Evolutionary conservation across 768 basidiomycete genomes (phyloP).

Genomic region (Gautieria morchelliformis): DNA sequence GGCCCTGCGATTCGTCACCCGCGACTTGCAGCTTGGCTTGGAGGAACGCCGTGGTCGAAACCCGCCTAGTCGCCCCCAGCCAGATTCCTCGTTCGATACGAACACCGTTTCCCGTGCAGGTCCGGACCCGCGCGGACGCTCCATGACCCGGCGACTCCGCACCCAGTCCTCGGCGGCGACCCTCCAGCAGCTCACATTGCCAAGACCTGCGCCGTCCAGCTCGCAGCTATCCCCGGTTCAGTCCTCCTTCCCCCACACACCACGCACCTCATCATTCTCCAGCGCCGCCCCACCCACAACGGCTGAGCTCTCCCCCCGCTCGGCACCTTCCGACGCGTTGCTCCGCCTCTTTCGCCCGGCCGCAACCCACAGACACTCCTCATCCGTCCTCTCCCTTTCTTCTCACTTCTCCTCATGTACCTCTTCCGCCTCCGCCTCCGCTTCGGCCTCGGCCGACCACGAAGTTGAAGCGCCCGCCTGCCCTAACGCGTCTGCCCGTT

Average conservation of each 20-base stretch:
- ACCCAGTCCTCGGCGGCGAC: not conserved
- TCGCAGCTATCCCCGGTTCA: not conserved
- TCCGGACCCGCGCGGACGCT: not conserved
- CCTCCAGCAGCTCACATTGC: too few relatives aligned
- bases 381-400: not conserved
- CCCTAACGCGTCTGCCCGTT: not conserved
- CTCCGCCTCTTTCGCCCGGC: not conserved
- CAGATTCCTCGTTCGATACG: not conserved
- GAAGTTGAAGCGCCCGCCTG: not conserved
- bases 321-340: not conserved
- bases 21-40: not conserved
- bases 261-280: not conserved
- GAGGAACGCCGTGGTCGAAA: not conserved
- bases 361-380: not conserved
- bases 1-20: not conserved
- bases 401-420: constrained; percentile 1
- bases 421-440: not conserved
- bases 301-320: not conserved
- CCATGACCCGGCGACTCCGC: not conserved
- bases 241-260: not conserved
- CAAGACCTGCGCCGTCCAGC: not conserved
- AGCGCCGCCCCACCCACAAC: not conserved
- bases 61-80: not conserved
- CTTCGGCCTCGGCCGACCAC: not conserved
- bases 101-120: not conserved